These are phyloP conservation scores for Fremontodendron californicum DNA, from an alignment of 345 rosid genomes.

Conservation along the genomic window DNA sequence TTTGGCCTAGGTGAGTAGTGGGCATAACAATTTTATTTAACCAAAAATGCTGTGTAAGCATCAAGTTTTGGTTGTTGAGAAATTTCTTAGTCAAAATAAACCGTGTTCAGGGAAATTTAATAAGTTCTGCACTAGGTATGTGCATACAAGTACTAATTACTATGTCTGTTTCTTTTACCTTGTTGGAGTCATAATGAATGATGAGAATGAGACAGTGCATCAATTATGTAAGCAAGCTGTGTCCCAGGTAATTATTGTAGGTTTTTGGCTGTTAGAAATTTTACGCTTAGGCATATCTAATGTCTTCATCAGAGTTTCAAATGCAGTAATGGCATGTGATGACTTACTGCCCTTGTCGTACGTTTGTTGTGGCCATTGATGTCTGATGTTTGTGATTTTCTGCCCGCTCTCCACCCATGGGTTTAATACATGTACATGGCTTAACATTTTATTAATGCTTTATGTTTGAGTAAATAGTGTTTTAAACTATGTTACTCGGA, in stretches of 20 bases:
- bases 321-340: neutral
- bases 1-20: too few relatives aligned
- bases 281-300: neutral
- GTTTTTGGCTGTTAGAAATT: neutral
- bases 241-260: conserved; percentile 51
- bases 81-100: neutral
- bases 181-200: conserved; percentile 86
- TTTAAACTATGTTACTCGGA: too few relatives aligned
- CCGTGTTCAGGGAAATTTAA: neutral
- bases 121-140: neutral
- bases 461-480: neutral
- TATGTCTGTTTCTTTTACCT: neutral
- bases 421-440: neutral
- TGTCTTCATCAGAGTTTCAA: neutral
- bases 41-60: neutral
- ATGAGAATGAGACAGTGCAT: conserved; percentile 90
- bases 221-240: conserved; percentile 92
- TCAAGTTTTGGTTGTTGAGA: neutral
- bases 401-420: neutral
- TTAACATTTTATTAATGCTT: neutral
- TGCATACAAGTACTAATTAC: conserved; percentile 10
- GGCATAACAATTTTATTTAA: too few relatives aligned
- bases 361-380: neutral
- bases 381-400: neutral
- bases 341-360: neutral